Evolutionary conservation across 2,329 filamentous ascomycete species (phyloP).

Genomic region (Dactylonectria estremocensis): DNA sequence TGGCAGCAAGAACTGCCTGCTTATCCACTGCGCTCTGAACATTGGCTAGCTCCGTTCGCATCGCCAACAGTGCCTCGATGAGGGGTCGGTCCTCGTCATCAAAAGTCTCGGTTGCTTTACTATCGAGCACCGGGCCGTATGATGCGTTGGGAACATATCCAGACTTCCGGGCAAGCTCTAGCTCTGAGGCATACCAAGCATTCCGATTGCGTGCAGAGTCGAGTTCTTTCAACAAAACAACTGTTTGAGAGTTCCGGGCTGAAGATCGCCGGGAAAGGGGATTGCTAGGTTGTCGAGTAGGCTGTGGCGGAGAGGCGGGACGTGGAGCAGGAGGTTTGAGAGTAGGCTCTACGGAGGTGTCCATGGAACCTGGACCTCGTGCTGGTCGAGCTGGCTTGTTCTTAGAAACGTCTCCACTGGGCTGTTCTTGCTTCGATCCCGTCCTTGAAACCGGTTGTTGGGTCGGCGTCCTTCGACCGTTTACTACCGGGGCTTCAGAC

Average conservation of each 20-base stretch:
- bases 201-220: conserved; percentile 89
- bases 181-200: conserved; percentile 96
- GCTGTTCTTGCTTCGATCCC: conserved; percentile 55
- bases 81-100: conserved; percentile 93
- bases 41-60: conserved; percentile 90
- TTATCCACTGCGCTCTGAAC: conserved; percentile 92
- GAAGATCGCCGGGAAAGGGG: conserved; percentile 73
- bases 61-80: conserved; percentile 91
- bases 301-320: conserved; percentile 72
- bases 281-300: conserved; percentile 70
- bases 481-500: conserved; percentile 67
- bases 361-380: conserved; percentile 76
- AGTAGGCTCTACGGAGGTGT: conserved; percentile 75
- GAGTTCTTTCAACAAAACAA: conserved; percentile 87
- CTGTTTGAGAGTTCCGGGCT: conserved; percentile 75
- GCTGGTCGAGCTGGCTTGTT: conserved; percentile 50
- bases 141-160: conserved; percentile 85
- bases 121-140: conserved; percentile 81
- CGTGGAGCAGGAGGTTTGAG: conserved; percentile 57
- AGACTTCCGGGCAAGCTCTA: conserved; percentile 90
- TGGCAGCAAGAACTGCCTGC: conserved; percentile 87
- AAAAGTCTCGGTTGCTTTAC: conserved; percentile 83
- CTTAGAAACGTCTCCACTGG: conserved; percentile 51
- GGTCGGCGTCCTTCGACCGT: conserved; percentile 77
- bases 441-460: conserved; percentile 63